phyloP scores from a whole-genome alignment of 1,284 basidiomycete species.

The Ganoderma sinense region DNA sequence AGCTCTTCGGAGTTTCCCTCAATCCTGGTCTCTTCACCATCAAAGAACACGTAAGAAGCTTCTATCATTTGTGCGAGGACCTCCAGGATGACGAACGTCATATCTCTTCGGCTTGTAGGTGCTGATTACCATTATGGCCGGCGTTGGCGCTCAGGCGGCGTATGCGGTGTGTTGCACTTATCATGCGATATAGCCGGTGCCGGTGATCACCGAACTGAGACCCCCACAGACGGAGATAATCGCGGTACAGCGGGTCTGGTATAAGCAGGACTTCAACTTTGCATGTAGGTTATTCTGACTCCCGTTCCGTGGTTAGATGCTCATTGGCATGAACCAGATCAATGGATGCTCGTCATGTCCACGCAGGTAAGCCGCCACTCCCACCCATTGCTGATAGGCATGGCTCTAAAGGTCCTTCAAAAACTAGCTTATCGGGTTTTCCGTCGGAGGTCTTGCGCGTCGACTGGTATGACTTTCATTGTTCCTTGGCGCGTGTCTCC shows the following conservation, averaged over 20 bases:
- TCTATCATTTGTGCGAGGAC: background rate
- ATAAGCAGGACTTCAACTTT: conserved; percentile 71
- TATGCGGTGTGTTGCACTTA: conserved; percentile 49
- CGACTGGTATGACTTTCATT: conserved; percentile 32
- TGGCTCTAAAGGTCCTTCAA: background rate
- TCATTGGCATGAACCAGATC: conserved; percentile 47
- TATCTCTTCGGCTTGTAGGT: conserved; percentile 26
- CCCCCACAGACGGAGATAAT: conserved; percentile 70
- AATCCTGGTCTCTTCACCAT: conserved; percentile 76
- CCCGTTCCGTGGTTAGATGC: background rate
- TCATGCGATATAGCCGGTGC: background rate
- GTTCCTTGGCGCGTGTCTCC: conserved; percentile 7
- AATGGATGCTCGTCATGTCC: conserved; percentile 84
- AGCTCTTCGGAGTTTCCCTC: conserved; percentile 58
- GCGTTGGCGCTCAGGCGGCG: conserved; percentile 64
- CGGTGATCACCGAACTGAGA: background rate
- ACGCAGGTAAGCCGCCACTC: conserved; percentile 46
- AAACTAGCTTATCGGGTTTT: conserved; percentile 83
- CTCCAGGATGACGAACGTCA: background rate
- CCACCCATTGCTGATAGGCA: background rate
- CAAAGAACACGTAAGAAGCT: conserved; percentile 63
- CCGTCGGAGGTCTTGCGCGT: conserved; percentile 82
- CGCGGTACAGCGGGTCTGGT: conserved; percentile 77
- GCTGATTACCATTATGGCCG: conserved; percentile 76
- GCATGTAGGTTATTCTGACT: conserved; percentile 49